phyloP scores from a whole-genome alignment of 2,329 filamentous ascomycete genomes.

The Fusarium papillatum region DNA sequence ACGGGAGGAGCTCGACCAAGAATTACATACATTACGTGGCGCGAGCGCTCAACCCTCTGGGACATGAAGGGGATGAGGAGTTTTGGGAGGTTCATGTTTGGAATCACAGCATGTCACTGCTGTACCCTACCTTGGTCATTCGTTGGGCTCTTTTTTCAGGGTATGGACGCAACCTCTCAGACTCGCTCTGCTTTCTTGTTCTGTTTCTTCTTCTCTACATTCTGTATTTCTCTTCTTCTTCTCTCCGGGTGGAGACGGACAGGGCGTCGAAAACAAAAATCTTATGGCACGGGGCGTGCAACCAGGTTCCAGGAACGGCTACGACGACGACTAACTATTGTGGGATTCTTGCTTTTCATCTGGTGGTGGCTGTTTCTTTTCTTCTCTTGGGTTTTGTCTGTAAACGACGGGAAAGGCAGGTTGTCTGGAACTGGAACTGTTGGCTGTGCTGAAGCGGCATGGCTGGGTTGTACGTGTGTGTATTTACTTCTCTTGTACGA shows the following conservation, averaged over 20 bases:
- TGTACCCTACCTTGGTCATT: conserved; percentile 1
- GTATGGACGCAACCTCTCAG: conserved; percentile 19
- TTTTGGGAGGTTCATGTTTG: conserved; percentile 15
- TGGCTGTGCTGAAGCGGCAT: conserved; percentile 1
- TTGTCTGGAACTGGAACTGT: conserved; percentile 12
- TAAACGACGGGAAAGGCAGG: conserved; percentile 17
- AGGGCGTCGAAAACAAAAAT: conserved; percentile 26
- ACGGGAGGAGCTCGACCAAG: conserved; percentile 15
- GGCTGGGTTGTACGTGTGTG: conserved; percentile 13
- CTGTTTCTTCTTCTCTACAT: conserved; percentile 11
- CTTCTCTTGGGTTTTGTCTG: conserved; percentile 22
- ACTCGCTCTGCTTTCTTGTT: conserved; percentile 10
- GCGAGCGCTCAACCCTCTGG: conserved; percentile 22
- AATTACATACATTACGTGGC: conserved; percentile 26
- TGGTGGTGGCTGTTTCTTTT: conserved; percentile 7
- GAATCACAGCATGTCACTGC: conserved; percentile 17
- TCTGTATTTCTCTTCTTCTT: conserved; percentile 13
- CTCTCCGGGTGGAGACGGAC: conserved; percentile 17
- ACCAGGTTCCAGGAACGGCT: conserved; percentile 25
- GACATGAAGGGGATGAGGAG: conserved; percentile 7
- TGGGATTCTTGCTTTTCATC: conserved; percentile 9
- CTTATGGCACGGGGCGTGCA: conserved; percentile 21
- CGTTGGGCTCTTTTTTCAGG: conserved; percentile 28
- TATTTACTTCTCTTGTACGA: conserved; percentile 35
- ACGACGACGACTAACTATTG: conserved; percentile 15